These are phyloP conservation scores for Moringa oleifera DNA, from an alignment of 345 rosid species.

Conservation along the genomic window DNA sequence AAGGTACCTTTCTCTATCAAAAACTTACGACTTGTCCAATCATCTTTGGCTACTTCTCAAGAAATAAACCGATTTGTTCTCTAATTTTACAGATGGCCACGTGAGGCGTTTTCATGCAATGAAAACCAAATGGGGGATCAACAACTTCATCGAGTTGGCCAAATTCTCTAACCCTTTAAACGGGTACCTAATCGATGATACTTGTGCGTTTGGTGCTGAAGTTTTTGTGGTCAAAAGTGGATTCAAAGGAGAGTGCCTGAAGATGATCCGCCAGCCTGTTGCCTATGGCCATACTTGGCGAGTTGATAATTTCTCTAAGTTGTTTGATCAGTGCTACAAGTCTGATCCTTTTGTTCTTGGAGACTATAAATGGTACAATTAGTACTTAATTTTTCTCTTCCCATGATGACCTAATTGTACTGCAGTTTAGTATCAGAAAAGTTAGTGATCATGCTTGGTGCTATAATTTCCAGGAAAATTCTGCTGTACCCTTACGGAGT, in stretches of 20 bases:
- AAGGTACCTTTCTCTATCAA: too few relatives aligned
- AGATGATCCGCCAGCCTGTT: conserved; percentile 26
- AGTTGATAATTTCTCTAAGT: conserved; percentile 24
- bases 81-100: too few relatives aligned
- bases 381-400: too few relatives aligned
- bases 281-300: conserved; percentile 25
- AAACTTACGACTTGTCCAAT: too few relatives aligned
- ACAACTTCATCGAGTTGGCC: conserved; percentile 16
- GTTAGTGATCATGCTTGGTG: too few relatives aligned
- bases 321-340: conserved; percentile 20
- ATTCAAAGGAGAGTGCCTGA: conserved; percentile 31
- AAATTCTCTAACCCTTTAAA: conserved; percentile 17
- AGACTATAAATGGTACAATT: conserved; percentile 28
- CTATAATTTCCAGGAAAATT: too few relatives aligned
- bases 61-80: too few relatives aligned
- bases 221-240: conserved; percentile 26
- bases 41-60: too few relatives aligned
- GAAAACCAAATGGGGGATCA: conserved; percentile 30
- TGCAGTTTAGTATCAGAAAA: too few relatives aligned
- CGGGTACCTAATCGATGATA: conserved; percentile 30
- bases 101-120: too few relatives aligned
- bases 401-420: too few relatives aligned
- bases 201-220: conserved; percentile 35
- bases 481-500: too few relatives aligned
- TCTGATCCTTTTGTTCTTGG: conserved; percentile 27